Evolutionary conservation across 2,329 filamentous ascomycete genomes (phyloP).

Genomic region (Talaromyces piceae): DNA sequence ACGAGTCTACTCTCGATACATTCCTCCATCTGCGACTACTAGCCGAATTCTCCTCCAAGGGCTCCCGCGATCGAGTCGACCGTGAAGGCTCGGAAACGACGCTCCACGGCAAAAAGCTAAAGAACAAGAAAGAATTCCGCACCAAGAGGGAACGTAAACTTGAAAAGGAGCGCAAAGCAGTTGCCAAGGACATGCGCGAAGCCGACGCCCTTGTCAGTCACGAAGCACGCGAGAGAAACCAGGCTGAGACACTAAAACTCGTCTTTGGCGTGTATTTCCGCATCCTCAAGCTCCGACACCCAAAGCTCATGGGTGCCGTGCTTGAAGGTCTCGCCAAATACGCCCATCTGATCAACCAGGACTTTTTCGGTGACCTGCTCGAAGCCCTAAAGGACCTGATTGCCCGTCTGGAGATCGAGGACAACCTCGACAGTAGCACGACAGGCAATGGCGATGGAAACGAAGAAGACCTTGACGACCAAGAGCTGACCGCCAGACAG

Average conservation of each 20-base stretch:
- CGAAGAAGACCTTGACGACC: constrained; percentile 45
- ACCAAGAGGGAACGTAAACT: constrained; percentile 83
- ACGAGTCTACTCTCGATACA: constrained; percentile 80
- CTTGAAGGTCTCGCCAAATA: constrained; percentile 91
- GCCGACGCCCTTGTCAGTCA: constrained; percentile 86
- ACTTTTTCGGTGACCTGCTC: constrained; percentile 94
- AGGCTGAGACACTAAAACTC: constrained; percentile 89
- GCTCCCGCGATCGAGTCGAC: constrained; percentile 70
- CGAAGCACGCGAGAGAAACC: constrained; percentile 87
- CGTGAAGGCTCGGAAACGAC: constrained; percentile 43
- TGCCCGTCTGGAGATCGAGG: constrained; percentile 54
- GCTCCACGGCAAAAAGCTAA: constrained; percentile 50
- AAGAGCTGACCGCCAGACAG: constrained; percentile 54
- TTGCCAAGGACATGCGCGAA: constrained; percentile 88
- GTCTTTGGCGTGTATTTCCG: constrained; percentile 95
- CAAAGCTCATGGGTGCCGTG: constrained; percentile 90
- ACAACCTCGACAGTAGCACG: constrained; percentile 38
- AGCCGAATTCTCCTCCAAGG: constrained; percentile 79
- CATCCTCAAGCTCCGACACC: constrained; percentile 74
- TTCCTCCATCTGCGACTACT: constrained; percentile 85
- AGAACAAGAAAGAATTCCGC: constrained; percentile 73
- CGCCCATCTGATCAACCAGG: constrained; percentile 94
- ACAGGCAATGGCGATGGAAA: constrained; percentile 32
- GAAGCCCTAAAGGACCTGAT: constrained; percentile 93
- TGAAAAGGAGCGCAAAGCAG: constrained; percentile 73